Conservation (phyloP, 2,329 filamentous ascomycete genomes). For the Verticillium zaregamsianum region DNA sequence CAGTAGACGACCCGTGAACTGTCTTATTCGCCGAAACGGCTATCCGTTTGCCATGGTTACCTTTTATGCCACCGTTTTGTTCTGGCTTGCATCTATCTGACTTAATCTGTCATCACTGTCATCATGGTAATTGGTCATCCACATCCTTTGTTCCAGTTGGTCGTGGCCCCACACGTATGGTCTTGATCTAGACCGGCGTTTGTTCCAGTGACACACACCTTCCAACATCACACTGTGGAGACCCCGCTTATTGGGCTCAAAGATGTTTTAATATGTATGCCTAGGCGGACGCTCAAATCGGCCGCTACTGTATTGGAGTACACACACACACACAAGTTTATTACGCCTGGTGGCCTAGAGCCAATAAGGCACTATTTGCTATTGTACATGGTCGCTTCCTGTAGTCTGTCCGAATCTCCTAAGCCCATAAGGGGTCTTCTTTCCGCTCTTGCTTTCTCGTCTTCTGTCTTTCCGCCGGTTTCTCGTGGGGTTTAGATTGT, state of each 20-base stretch:
- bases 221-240: neutral
- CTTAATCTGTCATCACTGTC: neutral
- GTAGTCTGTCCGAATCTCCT: neutral
- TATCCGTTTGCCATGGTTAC: no score
- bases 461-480: neutral
- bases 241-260: no score
- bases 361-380: constrained; percentile 1
- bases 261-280: no score
- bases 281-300: no score
- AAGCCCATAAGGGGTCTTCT: neutral
- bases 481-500: constrained; percentile 4
- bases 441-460: neutral
- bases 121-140: neutral
- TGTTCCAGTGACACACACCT: neutral
- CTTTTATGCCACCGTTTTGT: no score
- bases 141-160: neutral
- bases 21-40: no score
- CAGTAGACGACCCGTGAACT: no score
- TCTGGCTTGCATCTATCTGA: neutral
- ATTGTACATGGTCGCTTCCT: constrained; percentile 1
- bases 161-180: neutral
- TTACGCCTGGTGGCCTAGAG: neutral
- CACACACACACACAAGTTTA: constrained; percentile 2
- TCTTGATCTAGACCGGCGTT: neutral
- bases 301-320: no score